phyloP scores from a whole-genome alignment of 1,284 basidiomycete genomes.

The Malassezia brasiliensis region DNA sequence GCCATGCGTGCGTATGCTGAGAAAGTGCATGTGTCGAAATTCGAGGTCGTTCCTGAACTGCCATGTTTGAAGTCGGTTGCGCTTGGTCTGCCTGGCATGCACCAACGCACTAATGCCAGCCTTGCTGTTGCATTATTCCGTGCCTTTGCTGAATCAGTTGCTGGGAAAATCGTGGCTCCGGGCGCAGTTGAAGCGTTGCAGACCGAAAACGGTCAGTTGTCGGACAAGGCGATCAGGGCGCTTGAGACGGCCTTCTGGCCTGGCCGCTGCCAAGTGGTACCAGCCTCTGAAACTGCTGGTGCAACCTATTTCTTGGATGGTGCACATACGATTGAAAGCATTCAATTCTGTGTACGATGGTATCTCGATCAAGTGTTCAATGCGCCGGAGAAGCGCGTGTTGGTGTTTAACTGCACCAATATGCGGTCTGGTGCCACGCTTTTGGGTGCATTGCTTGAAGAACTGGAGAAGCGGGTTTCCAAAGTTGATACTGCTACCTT shows the following conservation, averaged over 20 bases:
- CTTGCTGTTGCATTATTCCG: conserved; percentile 71
- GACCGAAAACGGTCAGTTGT: conserved; percentile 32
- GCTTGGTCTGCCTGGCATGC: conserved; percentile 71
- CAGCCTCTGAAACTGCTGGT: conserved; percentile 50
- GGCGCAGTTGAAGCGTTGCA: conserved; percentile 7
- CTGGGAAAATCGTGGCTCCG: conserved; percentile 24
- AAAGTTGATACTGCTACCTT: conserved; percentile 50
- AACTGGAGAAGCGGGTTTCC: conserved; percentile 15
- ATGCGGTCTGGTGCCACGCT: conserved; percentile 72
- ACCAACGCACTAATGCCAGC: conserved; percentile 81
- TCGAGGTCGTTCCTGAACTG: conserved; percentile 7
- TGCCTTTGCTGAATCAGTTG: conserved; percentile 58
- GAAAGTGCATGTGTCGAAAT: conserved; percentile 50
- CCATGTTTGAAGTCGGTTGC: conserved; percentile 56
- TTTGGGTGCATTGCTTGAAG: conserved; percentile 57
- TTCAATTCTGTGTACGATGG: conserved; percentile 80
- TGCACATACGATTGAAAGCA: conserved; percentile 85
- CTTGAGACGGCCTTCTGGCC: conserved; percentile 69
- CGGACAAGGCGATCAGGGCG: conserved; percentile 15
- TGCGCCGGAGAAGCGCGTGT: conserved; percentile 51
- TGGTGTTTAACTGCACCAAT: conserved; percentile 93
- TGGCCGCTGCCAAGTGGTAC: conserved; percentile 82
- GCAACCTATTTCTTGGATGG: conserved; percentile 87
- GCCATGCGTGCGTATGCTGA: conserved; percentile 52
- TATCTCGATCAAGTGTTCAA: conserved; percentile 49